phyloP scores from a whole-genome alignment of 768 basidiomycete genomes.

The Lactarius psammicola region DNA sequence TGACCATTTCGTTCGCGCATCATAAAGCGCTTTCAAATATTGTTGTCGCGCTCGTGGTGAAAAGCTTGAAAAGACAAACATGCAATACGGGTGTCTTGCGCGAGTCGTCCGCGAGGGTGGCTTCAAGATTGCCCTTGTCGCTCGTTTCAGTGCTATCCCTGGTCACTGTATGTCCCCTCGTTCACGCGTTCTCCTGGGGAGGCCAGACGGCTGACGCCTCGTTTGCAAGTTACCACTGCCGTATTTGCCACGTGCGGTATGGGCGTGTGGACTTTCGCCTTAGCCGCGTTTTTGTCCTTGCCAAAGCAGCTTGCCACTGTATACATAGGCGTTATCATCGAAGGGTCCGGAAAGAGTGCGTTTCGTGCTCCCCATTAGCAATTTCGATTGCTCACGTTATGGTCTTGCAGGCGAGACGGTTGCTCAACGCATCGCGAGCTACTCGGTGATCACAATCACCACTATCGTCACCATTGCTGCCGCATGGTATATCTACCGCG shows the following conservation, averaged over 20 bases:
- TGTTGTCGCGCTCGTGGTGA: conserved; percentile 72
- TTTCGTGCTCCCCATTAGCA: background rate
- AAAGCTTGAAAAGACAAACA: conserved; percentile 50
- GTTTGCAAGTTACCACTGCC: conserved; percentile 70
- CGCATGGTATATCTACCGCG: conserved; percentile 78
- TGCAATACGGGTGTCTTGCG: conserved; percentile 49
- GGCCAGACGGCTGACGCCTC: conserved; percentile 12
- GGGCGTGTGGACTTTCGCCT: conserved; percentile 68
- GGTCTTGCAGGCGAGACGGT: conserved; percentile 37
- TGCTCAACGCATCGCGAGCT: conserved; percentile 60
- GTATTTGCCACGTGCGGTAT: conserved; percentile 90
- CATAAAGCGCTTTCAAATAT: conserved; percentile 76
- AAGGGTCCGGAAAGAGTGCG: conserved; percentile 31
- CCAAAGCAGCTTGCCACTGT: conserved; percentile 93
- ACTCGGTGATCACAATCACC: conserved; percentile 65
- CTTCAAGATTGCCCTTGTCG: conserved; percentile 77
- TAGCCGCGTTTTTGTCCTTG: conserved; percentile 79
- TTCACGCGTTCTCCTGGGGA: background rate
- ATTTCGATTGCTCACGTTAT: conserved; percentile 29
- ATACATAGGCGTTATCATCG: conserved; percentile 82
- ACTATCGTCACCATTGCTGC: conserved; percentile 69
- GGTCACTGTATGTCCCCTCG: conserved; percentile 63
- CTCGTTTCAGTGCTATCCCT: conserved; percentile 78
- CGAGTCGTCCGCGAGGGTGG: conserved; percentile 81
- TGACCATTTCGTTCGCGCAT: background rate